Evolutionary conservation across 75 land plant genomes (phyloP), one percentile per base, ranked within the genome.

Genomic region (Selaginella moellendorffii): DNA sequence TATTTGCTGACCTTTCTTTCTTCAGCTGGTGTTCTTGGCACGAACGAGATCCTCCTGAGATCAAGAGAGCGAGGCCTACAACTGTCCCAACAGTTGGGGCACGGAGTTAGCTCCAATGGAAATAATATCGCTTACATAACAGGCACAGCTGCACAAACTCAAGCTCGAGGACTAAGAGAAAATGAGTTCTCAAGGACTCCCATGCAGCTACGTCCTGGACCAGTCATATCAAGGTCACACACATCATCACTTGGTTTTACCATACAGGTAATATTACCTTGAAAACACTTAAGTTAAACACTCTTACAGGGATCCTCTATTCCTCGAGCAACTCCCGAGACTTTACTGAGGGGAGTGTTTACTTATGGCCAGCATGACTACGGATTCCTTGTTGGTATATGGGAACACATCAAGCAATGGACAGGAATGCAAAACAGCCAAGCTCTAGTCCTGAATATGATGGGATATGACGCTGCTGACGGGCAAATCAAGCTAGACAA

Each of bases 1-100:
- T n/a, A n/a, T n/a, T n/a, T n/a, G n/a, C 17, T 66, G 25, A 12
- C n/a, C 31, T 17, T 21, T 14, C 19, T 30, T 2, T 63, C 9
- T 66, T 28, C 61, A 79, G 78, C 78, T 61, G 78, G 81, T 62
- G 81, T 79, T 51, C 53, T 79, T 12, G 81, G 81, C 28, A 76
- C 78, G 9, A 30, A 70, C 17, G 62, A 76, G 67, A 72, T 79
- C 24, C 66, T 76, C 2, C 64, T 76, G 20, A 78, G 69, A 26
- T 76, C 78, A 2, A 62, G 64, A 62, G 63, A 65, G 56, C 69
- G 78, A 69, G 78, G 81, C 53, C 54, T 76, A 14, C 56, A 31
- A 21, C 63, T 79, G 27, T 79, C 78, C 8, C 72, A 69, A 28
- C 68, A 21, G 64, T 78, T 72, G 54, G 81, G 78, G 2, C 65